These are phyloP conservation scores for Solanum hybrid DNA, from an alignment of 305 asterid species.

Conservation along the genomic window DNA sequence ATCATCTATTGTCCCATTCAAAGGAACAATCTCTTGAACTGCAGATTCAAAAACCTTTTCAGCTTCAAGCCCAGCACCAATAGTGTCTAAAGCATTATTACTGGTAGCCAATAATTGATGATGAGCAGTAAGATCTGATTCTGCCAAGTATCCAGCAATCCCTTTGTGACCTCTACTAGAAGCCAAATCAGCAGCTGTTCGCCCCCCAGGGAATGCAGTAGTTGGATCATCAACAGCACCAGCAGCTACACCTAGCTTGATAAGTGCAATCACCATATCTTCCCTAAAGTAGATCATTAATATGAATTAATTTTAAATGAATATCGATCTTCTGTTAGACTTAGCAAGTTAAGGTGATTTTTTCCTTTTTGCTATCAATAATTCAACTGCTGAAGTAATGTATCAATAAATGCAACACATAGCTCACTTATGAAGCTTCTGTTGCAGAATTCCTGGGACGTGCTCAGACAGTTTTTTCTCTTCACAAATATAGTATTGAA, in stretches of 20 bases:
- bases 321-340: not conserved
- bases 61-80: constrained; percentile 3
- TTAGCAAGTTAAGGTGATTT: not conserved
- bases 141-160: constrained; percentile 22
- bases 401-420: not conserved
- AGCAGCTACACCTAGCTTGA: constrained; percentile 14
- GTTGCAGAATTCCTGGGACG: not conserved
- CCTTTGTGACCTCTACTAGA: constrained; percentile 20
- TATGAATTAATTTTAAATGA: not conserved
- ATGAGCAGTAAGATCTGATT: constrained; percentile 15
- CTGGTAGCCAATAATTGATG: constrained; percentile 6
- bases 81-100: constrained; percentile 1
- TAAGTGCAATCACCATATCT: constrained; percentile 17
- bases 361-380: not conserved
- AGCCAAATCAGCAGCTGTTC: constrained; percentile 23
- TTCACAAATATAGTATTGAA: not conserved
- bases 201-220: constrained; percentile 15
- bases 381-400: not conserved
- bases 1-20: not conserved
- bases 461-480: not conserved
- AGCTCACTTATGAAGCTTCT: not conserved
- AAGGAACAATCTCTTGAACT: constrained; percentile 7
- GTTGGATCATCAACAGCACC: constrained; percentile 26
- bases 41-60: constrained; percentile 9
- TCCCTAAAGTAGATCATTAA: constrained; percentile 9